Base-by-base conservation (phyloP, 2,329 filamentous ascomycete genomes). In the Fusarium cicatricum region DNA sequence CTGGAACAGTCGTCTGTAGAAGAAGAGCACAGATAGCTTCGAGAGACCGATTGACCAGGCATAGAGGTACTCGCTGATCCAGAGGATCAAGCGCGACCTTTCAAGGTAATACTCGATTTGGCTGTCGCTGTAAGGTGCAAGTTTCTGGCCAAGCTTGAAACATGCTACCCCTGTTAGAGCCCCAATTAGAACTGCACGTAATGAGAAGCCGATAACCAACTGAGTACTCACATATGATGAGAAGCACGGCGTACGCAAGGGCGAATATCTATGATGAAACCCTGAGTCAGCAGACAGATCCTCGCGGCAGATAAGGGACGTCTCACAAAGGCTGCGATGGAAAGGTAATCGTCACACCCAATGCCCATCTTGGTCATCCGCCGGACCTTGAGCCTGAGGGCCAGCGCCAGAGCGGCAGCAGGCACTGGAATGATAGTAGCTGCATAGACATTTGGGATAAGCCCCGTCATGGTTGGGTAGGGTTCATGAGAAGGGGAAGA, bases 1-100 rank as follows among this genome's bases (percentile, higher is more conserved):
- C 1, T 50, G 59, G 36, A 73, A 74, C 2, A 72, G 26, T 19
- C 70, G 64, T 31, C 66, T 68, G 51, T 72, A 74, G 32, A 74
- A 66, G 14, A 48, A 60, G 10, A 74, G 60, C 1, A 73, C 61
- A 1, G 71, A 52, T 8, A 72, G 48, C 43, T 74, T 73, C 10
- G 60, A 59, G n/a, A 63, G 64, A 4, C 61, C 68, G 6, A 74
- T 65, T 2, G 70, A 67, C 43, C 60, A 66, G 1, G 65, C 60
- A 11, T 72, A 73, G 2, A 59, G 31, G 1, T 57, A 62, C 16
- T 62, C 59, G 38, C 59, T 62, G 0, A 16, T 33, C 34, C 61
- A 62, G 19, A 62, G 58, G 2, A 62, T 54, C 9, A 59, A 26
- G 16, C 50, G 59, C 0, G 59, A 62, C 19, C 55, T 62, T n/a